Evolutionary conservation across 805 yeast species (phyloP).

Genomic region (Candida qinlingensis): DNA sequence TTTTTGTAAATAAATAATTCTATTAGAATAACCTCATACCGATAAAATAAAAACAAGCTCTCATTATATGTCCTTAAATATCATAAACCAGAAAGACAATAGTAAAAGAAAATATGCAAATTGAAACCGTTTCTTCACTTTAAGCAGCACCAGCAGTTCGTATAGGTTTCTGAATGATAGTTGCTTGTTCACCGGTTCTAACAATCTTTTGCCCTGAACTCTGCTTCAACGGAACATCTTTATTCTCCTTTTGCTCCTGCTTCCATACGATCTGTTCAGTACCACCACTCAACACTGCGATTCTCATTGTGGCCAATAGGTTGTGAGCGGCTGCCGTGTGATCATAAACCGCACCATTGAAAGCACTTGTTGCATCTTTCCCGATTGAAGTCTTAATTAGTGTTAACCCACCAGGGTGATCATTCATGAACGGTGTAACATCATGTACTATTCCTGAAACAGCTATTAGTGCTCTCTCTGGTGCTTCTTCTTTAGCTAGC

Average conservation of each 20-base stretch:
- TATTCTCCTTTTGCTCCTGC: slow-evolving; percentile 61
- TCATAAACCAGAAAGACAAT: not conserved
- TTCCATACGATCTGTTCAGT: slow-evolving; percentile 82
- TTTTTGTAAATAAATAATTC: too few relatives aligned
- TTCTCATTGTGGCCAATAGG: slow-evolving; percentile 87
- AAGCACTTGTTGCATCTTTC: slow-evolving; percentile 89
- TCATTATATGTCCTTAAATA: too few relatives aligned
- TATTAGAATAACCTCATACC: too few relatives aligned
- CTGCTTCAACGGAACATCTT: slow-evolving; percentile 49
- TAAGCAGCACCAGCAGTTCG: slow-evolving; percentile 59
- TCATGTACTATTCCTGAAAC: slow-evolving; percentile 92
- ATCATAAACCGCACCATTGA: slow-evolving; percentile 90
- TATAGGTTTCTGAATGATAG: slow-evolving; percentile 37
- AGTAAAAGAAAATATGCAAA: not conserved
- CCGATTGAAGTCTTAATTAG: slow-evolving; percentile 79
- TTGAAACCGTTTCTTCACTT: not conserved
- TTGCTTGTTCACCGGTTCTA: slow-evolving; percentile 58
- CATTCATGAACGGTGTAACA: slow-evolving; percentile 82
- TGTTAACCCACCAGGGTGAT: slow-evolving; percentile 91
- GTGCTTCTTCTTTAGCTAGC: slow-evolving; percentile 35
- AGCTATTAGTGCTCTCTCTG: slow-evolving; percentile 62
- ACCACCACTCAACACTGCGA: slow-evolving; percentile 79
- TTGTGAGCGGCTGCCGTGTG: slow-evolving; percentile 94
- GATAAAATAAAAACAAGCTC: too few relatives aligned
- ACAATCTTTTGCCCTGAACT: slow-evolving; percentile 53